These are phyloP conservation scores for Fusarium protoensiforme DNA, from an alignment of 2,329 filamentous ascomycete genomes.

Conservation along the genomic window DNA sequence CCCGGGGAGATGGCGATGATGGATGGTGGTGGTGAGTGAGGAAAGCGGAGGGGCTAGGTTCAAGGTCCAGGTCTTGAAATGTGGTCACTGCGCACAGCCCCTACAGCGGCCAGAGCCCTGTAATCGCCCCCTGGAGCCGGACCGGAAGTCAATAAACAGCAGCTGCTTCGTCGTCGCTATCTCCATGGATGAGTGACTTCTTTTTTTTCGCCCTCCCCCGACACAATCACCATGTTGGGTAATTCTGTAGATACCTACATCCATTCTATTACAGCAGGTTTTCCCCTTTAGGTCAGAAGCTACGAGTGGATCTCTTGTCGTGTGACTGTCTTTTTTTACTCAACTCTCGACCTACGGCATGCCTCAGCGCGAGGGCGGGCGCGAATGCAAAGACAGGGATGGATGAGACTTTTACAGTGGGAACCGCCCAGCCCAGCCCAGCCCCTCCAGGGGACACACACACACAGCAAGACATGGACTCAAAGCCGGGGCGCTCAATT, in stretches of 20 bases:
- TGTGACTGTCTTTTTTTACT: constrained; percentile 1
- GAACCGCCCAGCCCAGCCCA: background rate
- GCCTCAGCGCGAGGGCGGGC: background rate
- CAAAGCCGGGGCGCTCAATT: constrained; percentile 29
- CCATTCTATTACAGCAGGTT: background rate
- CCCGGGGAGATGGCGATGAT: background rate
- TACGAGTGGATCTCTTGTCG: constrained; percentile 1
- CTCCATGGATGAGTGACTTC: background rate
- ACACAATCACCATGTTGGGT: background rate
- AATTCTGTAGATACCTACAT: background rate
- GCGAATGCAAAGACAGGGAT: background rate
- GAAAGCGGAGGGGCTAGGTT: background rate
- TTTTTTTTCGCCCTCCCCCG: background rate
- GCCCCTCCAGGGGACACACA: constrained; percentile 7
- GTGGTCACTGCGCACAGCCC: background rate
- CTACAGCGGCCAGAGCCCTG: background rate
- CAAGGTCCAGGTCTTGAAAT: background rate
- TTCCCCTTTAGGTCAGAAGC: background rate
- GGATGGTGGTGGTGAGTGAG: constrained; percentile 3
- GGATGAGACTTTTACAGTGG: background rate
- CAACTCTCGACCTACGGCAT: background rate
- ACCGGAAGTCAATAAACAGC: background rate
- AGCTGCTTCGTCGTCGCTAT: background rate
- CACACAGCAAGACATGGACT: constrained; percentile 2
- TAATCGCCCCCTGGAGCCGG: background rate